Evolutionary conservation across 306 rosid genomes (phyloP).

Genomic region (Amphicarpaea edgeworthii): DNA sequence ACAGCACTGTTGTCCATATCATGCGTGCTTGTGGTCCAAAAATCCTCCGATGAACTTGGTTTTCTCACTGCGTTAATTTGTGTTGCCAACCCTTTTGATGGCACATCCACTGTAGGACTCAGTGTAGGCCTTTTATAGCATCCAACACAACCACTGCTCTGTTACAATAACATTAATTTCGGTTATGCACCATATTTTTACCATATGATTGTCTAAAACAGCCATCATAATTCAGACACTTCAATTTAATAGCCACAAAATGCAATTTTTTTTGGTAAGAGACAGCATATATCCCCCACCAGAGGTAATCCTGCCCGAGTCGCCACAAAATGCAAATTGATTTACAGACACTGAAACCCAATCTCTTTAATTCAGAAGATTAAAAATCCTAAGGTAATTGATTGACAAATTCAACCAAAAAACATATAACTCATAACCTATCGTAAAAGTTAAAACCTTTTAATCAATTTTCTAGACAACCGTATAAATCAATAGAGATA

Average conservation of each 20-base stretch:
- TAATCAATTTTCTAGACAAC: slow-evolving; percentile 27
- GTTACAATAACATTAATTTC: slow-evolving; percentile 77
- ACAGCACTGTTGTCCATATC: slow-evolving; percentile 94
- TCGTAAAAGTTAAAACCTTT: slow-evolving; percentile 13
- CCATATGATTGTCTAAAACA: slow-evolving; percentile 14
- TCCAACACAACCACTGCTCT: slow-evolving; percentile 99
- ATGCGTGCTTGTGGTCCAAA: slow-evolving; percentile 91
- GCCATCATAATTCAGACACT: slow-evolving; percentile 23
- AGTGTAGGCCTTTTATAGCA: slow-evolving; percentile 64
- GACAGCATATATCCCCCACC: too few species aligned
- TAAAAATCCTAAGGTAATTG: background rate
- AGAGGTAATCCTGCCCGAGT: too few species aligned
- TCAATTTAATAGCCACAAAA: slow-evolving; percentile 28
- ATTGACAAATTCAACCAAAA: slow-evolving; percentile 18
- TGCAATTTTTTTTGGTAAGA: background rate
- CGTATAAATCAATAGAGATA: slow-evolving; percentile 26
- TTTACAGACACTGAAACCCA: slow-evolving; percentile 22
- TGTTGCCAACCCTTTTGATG: slow-evolving; percentile 47
- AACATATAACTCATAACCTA: background rate
- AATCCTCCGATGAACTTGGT: slow-evolving; percentile 75
- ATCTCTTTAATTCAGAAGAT: background rate
- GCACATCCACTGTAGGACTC: slow-evolving; percentile 48
- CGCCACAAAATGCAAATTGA: slow-evolving; percentile 21
- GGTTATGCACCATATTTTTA: slow-evolving; percentile 65
- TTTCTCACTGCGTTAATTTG: slow-evolving; percentile 53